Evolutionary conservation across 805 yeast genomes (phyloP).

Genomic region (Starmerella stellata): DNA sequence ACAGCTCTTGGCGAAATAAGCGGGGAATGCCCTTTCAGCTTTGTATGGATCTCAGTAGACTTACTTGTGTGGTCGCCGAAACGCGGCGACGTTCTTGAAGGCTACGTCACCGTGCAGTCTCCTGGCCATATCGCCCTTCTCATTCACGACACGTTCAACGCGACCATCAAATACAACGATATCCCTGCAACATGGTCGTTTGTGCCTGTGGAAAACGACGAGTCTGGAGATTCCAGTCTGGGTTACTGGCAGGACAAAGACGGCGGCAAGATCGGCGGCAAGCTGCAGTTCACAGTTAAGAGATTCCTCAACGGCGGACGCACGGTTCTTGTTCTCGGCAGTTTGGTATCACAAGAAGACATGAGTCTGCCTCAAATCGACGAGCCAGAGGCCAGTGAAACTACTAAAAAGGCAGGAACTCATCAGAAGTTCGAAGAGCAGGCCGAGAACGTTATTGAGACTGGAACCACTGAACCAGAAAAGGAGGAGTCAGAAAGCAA

Average conservation of each 20-base stretch:
- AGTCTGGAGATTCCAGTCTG: constrained; percentile 31
- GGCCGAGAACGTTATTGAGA: background rate
- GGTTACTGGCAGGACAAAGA: constrained; percentile 79
- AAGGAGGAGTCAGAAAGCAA: background rate
- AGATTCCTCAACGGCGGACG: constrained; percentile 46
- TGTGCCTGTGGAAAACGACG: constrained; percentile 47
- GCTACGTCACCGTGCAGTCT: constrained; percentile 76
- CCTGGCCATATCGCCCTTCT: constrained; percentile 87
- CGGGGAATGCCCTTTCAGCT: constrained; percentile 72
- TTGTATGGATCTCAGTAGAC: constrained; percentile 70
- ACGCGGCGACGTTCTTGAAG: constrained; percentile 73
- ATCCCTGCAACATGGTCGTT: constrained; percentile 82
- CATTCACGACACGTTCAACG: constrained; percentile 86
- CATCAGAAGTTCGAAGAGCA: background rate
- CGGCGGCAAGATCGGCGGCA: constrained; percentile 65
- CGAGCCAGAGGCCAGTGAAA: background rate
- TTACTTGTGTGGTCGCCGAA: constrained; percentile 79
- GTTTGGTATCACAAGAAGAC: constrained; percentile 23
- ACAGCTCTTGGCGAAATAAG: constrained; percentile 44
- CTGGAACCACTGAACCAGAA: background rate
- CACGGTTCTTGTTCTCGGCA: constrained; percentile 77
- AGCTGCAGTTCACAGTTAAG: constrained; percentile 55
- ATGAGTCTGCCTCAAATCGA: constrained; percentile 10
- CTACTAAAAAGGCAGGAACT: background rate
- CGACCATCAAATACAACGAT: constrained; percentile 65